Evolutionary conservation across 768 basidiomycete species (phyloP).

Genomic region (Boletus rubroflammeus): DNA sequence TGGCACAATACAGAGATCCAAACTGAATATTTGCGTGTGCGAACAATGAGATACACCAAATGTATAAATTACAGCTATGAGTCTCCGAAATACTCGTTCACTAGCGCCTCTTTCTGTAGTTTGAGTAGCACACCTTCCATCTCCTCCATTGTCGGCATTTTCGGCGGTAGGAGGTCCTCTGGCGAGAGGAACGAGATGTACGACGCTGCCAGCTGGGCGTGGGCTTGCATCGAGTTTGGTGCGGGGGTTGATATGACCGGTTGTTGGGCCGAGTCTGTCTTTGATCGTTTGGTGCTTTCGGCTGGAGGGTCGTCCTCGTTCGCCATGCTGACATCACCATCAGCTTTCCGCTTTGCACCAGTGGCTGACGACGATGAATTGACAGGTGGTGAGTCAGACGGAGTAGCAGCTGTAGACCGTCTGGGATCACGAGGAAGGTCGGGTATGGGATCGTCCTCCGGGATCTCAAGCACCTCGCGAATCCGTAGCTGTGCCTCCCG

Average conservation of each 20-base stretch:
- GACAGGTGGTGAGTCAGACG: slow-evolving; percentile 20
- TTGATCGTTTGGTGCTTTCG: slow-evolving; percentile 32
- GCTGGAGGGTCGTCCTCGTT: slow-evolving; percentile 26
- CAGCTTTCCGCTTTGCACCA: slow-evolving; percentile 55
- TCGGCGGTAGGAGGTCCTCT: slow-evolving; percentile 70
- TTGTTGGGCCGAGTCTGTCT: slow-evolving; percentile 13
- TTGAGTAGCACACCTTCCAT: slow-evolving; percentile 75
- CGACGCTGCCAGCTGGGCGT: slow-evolving; percentile 58
- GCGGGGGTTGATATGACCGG: neutral
- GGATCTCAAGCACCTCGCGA: slow-evolving; percentile 49
- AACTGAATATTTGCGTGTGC: neutral
- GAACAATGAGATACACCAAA: slow-evolving; percentile 6
- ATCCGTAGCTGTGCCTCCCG: slow-evolving; percentile 56
- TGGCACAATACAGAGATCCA: neutral
- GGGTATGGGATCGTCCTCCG: slow-evolving; percentile 49
- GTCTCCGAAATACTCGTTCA: slow-evolving; percentile 74
- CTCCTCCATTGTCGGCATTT: slow-evolving; percentile 69
- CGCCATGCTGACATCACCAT: slow-evolving; percentile 37
- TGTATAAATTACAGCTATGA: slow-evolving; percentile 14
- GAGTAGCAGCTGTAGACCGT: slow-evolving; percentile 1
- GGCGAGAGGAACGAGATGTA: slow-evolving; percentile 73
- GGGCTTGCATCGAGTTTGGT: slow-evolving; percentile 22
- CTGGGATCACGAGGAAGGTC: slow-evolving; percentile 40
- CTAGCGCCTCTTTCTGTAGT: slow-evolving; percentile 74
- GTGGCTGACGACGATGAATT: slow-evolving; percentile 18